Percentiles rank a stretch among this genome's conserved stretches.
These are phyloP conservation scores for Emericellopsis terricola DNA, from an alignment of 495 filamentous ascomycete genomes.

Conservation along the genomic window DNA sequence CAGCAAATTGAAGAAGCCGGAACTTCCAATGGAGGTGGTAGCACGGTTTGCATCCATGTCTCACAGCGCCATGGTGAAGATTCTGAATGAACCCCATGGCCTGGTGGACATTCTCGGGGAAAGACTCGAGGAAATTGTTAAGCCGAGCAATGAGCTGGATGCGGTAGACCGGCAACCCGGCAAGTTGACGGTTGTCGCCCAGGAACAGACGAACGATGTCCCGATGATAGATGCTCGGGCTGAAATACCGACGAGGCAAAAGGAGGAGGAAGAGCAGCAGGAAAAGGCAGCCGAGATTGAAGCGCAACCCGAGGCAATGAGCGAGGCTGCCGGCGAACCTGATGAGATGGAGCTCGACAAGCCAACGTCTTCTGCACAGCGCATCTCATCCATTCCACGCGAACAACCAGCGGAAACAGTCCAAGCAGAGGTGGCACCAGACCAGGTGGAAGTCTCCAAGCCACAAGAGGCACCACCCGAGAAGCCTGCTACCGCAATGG, in stretches of 20 bases:
- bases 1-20: constrained; percentile 14
- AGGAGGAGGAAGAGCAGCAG: background rate
- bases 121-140: constrained; percentile 12
- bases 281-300: background rate
- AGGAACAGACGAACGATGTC: too few relatives aligned
- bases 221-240: too few relatives aligned
- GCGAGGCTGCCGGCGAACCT: background rate
- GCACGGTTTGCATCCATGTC: constrained; percentile 15
- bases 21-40: constrained; percentile 10
- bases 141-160: constrained; percentile 3
- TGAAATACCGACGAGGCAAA: background rate
- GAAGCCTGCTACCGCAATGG: constrained; percentile 9
- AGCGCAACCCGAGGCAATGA: background rate
- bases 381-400: too few relatives aligned
- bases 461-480: constrained; percentile 6
- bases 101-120: constrained; percentile 15
- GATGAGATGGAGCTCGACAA: too few relatives aligned
- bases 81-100: constrained; percentile 14
- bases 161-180: too few relatives aligned
- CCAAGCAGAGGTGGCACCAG: too few relatives aligned
- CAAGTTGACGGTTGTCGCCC: too few relatives aligned
- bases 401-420: too few relatives aligned
- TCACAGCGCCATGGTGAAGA: constrained; percentile 13
- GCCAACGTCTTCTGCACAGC: too few relatives aligned
- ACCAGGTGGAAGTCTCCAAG: too few relatives aligned